Conservation (phyloP, 306 rosid species). For the Gynostemma pentaphyllum region DNA sequence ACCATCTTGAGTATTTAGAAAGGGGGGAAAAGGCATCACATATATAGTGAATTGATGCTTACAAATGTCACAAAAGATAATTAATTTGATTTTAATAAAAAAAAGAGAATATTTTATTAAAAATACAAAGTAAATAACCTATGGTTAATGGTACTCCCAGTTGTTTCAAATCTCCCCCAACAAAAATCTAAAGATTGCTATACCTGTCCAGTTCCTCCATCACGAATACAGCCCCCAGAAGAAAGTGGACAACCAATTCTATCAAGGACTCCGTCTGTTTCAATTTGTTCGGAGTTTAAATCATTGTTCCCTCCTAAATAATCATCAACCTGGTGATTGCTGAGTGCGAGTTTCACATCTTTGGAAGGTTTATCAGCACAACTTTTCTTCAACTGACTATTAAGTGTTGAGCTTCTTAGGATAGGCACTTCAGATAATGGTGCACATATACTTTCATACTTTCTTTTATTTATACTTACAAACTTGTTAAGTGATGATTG, state of each 20-base stretch:
- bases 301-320: slow-evolving; percentile 21
- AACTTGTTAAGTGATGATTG: slow-evolving; percentile 71
- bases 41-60: not conserved
- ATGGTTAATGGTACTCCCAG: not conserved
- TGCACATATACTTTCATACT: slow-evolving; percentile 34
- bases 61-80: not conserved
- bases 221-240: slow-evolving; percentile 14
- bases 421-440: slow-evolving; percentile 78
- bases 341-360: slow-evolving; percentile 19
- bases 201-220: slow-evolving; percentile 41
- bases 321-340: slow-evolving; percentile 25
- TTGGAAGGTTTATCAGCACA: slow-evolving; percentile 26
- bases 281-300: slow-evolving; percentile 33
- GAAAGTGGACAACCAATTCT: slow-evolving; percentile 26
- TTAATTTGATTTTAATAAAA: not conserved
- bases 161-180: not conserved
- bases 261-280: slow-evolving; percentile 25
- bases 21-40: not conserved
- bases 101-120: not conserved
- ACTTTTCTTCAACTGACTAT: slow-evolving; percentile 24
- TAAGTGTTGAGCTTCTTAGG: slow-evolving; percentile 51
- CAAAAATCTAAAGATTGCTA: slow-evolving; percentile 8
- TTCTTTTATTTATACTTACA: slow-evolving; percentile 66
- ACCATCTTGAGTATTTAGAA: not conserved
- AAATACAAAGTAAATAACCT: not conserved